phyloP scores from a whole-genome alignment of 148 eudicot genomes.

The Rhododendron vialii region DNA sequence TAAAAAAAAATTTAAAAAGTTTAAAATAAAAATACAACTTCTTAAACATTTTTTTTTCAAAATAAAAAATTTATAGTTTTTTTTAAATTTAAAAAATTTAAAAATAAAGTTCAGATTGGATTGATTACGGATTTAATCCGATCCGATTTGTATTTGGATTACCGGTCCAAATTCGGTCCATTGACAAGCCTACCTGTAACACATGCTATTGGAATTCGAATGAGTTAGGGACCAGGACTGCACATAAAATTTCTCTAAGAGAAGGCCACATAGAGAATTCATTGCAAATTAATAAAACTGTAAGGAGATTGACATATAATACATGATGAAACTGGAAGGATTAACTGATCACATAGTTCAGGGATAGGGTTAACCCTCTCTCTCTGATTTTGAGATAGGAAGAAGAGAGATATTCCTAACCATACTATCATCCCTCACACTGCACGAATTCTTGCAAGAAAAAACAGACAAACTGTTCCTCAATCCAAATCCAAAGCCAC shows the following conservation, averaged over 20 bases:
- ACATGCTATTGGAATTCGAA: too few species aligned
- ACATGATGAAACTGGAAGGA: background rate
- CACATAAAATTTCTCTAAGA: background rate
- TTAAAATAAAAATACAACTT: too few species aligned
- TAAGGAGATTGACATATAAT: background rate
- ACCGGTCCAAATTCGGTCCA: too few species aligned
- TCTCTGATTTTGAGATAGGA: slow-evolving; percentile 16
- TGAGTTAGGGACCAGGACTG: too few species aligned
- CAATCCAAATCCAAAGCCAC: slow-evolving; percentile 13
- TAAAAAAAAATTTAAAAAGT: too few species aligned
- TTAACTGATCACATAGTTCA: background rate
- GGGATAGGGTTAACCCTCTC: background rate
- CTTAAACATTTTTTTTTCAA: too few species aligned
- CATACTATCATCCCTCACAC: slow-evolving; percentile 23
- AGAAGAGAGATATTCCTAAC: slow-evolving; percentile 14
- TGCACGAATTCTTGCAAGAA: slow-evolving; percentile 35
- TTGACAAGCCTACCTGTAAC: too few species aligned
- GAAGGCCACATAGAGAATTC: background rate
- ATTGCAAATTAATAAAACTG: background rate
- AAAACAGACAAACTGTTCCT: slow-evolving; percentile 19
- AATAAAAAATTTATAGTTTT: too few species aligned
- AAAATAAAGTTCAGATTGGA: too few species aligned
- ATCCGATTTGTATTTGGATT: too few species aligned
- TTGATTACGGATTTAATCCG: too few species aligned
- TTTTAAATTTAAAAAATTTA: too few species aligned